phyloP scores from a whole-genome alignment of 371 early-diverging fungal genomes.

The Thermomucor indicae-seudaticae region DNA sequence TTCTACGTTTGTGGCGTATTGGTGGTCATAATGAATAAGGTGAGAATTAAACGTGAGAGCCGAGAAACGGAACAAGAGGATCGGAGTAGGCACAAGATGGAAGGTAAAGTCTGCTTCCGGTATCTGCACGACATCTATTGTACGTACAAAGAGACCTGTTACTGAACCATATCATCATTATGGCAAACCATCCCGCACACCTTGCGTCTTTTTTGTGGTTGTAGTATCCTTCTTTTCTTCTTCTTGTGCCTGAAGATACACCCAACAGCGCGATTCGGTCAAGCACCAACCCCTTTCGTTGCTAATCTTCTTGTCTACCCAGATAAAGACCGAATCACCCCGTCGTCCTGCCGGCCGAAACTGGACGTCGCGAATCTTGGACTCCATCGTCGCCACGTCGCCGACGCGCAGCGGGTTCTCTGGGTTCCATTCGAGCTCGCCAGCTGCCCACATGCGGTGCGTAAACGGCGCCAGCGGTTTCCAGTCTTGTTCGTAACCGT shows the following conservation, averaged over 20 bases:
- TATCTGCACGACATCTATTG: too few relatives aligned
- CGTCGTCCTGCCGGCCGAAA: constrained; percentile 42
- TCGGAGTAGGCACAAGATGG: constrained; percentile 52
- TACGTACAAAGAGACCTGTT: too few relatives aligned
- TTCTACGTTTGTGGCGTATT: constrained; percentile 66
- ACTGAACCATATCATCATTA: too few relatives aligned
- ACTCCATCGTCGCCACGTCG: constrained; percentile 48
- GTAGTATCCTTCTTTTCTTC: too few relatives aligned
- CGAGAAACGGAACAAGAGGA: constrained; percentile 77
- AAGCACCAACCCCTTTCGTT: constrained; percentile 62
- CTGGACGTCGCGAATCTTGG: constrained; percentile 45
- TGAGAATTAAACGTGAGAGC: constrained; percentile 84
- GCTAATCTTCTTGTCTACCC: constrained; percentile 48
- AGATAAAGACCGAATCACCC: constrained; percentile 64
- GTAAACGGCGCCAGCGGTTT: constrained; percentile 68
- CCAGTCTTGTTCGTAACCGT: constrained; percentile 71
- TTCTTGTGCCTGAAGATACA: constrained; percentile 56
- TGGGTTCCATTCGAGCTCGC: constrained; percentile 55
- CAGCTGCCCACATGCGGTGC: constrained; percentile 84
- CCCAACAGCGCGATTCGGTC: constrained; percentile 63
- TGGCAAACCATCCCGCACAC: too few relatives aligned
- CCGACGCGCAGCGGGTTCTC: constrained; percentile 63
- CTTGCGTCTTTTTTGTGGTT: too few relatives aligned
- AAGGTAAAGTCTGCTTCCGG: constrained; percentile 57
- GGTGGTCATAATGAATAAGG: constrained; percentile 76